These are phyloP conservation scores for Raffaelea ambrosiae DNA, from an alignment of 2,329 filamentous ascomycete genomes.

Conservation along the genomic window DNA sequence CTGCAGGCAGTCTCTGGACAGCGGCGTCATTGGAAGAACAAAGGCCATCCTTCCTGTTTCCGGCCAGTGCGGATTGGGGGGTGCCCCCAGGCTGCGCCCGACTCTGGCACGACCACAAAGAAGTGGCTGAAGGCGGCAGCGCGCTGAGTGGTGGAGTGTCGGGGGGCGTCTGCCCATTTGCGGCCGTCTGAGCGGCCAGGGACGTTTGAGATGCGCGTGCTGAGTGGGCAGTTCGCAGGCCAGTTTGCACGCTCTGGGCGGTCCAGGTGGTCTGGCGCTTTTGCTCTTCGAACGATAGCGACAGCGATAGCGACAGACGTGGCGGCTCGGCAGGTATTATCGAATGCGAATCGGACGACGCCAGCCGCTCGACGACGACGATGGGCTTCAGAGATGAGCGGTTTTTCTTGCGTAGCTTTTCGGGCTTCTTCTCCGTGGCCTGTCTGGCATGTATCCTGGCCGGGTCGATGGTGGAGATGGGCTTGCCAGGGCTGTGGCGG, in stretches of 20 bases:
- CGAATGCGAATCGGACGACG: too few species aligned
- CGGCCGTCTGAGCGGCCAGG: too few species aligned
- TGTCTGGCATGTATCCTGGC: too few species aligned
- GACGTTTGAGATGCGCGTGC: too few species aligned
- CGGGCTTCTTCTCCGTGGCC: neutral
- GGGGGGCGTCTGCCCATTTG: constrained; percentile 1
- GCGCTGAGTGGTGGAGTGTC: constrained; percentile 25
- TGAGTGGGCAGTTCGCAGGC: too few species aligned
- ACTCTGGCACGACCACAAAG: constrained; percentile 34
- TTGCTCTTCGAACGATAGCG: too few species aligned
- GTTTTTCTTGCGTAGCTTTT: neutral
- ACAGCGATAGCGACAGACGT: too few species aligned
- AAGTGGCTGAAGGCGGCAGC: constrained; percentile 29
- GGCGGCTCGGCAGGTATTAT: too few species aligned
- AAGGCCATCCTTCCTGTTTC: constrained; percentile 12
- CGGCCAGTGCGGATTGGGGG: neutral
- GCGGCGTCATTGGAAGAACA: constrained; percentile 4
- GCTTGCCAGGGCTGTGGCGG: too few species aligned
- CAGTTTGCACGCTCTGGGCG: too few species aligned
- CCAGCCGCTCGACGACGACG: constrained; percentile 18
- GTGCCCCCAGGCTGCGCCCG: constrained; percentile 5
- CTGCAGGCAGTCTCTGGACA: neutral
- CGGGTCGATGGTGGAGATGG: too few species aligned
- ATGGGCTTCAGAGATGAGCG: constrained; percentile 21
- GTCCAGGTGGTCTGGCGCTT: too few species aligned